Base-by-base conservation (phyloP, 2,329 filamentous ascomycete species). In the Cladosporium cucumerinum region DNA sequence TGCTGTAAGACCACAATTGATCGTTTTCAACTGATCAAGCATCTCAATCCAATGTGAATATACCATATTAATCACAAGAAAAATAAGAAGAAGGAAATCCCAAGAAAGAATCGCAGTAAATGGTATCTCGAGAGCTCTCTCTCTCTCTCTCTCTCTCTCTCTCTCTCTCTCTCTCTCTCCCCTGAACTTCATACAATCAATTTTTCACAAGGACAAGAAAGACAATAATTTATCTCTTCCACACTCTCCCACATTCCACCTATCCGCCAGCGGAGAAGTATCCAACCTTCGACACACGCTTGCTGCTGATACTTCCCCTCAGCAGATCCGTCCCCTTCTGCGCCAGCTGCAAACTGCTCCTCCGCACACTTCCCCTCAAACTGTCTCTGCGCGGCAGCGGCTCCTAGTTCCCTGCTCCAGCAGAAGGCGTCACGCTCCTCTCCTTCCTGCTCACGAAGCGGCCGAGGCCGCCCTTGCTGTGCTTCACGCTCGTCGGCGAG, bases 401-500 rank as follows among this genome's bases (percentile, higher is more conserved):
- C 34, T 62, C 60, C 60, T 62, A 62, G n/a, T 62, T 62, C 60
- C 34, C 36, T 25, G 32, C 60, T 3, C 43, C 43, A 4, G 58
- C 46, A 28, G 60, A 62, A 46, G 73, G 73, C 57, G 73, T 74
- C 57, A 75, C 73, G 63, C 72, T 74, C 39, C 73, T 69, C 25
- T 74, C 71, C 43, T 70, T 52, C 48, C 71, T 66, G 30, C 65
- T 70, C 48, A 72, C 69, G 30, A 74, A 68, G 14, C 72, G 66
- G 3, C 70, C 70, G 21, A 75, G 66, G 7, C 70, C 68, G 11
- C 70, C 68, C 46, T 69, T 69, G 55, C 69, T 66, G 49, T 68
- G 39, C 55, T 64, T 64, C 26, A 43, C 43, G 26, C 54, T 58
- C 8, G 60, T 39, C 10, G 49, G 60, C 48, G 49, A 52, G 28